These are phyloP conservation scores for Pseudogymnoascus sp. DNA, from an alignment of 2,329 filamentous ascomycete genomes.

Conservation along the genomic window DNA sequence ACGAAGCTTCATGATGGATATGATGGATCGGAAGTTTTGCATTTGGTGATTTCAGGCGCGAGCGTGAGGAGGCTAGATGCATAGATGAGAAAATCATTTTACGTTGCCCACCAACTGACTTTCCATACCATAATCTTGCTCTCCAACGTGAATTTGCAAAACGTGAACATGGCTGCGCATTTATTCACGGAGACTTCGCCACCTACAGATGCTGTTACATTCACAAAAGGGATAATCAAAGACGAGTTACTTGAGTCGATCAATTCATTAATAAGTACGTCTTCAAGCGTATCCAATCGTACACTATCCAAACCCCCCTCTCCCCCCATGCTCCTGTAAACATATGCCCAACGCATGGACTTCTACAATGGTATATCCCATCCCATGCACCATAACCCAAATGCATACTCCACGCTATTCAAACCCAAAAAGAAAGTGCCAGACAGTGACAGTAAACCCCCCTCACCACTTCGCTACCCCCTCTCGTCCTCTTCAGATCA, in stretches of 20 bases:
- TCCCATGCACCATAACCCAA: not conserved
- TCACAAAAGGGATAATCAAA: not conserved
- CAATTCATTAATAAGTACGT: not conserved
- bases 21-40: not conserved
- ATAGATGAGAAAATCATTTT: not conserved
- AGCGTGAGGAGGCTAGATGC: not conserved
- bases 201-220: not conserved
- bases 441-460: not conserved
- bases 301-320: not conserved
- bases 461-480: not conserved
- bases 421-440: not conserved
- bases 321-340: not conserved
- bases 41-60: slow-evolving; percentile 2
- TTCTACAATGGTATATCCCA: slow-evolving; percentile 1
- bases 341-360: not conserved
- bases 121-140: not conserved
- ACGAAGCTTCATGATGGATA: not conserved
- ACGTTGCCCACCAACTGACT: not conserved
- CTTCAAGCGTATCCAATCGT: slow-evolving; percentile 5
- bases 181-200: not conserved
- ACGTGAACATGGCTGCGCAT: not conserved
- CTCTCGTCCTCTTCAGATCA: not conserved
- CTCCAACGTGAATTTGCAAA: not conserved
- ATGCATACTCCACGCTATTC: not conserved
- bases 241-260: not conserved